Evolutionary conservation across 2,329 filamentous ascomycete genomes (phyloP).

Genomic region (Pseudogymnoascus sp.): DNA sequence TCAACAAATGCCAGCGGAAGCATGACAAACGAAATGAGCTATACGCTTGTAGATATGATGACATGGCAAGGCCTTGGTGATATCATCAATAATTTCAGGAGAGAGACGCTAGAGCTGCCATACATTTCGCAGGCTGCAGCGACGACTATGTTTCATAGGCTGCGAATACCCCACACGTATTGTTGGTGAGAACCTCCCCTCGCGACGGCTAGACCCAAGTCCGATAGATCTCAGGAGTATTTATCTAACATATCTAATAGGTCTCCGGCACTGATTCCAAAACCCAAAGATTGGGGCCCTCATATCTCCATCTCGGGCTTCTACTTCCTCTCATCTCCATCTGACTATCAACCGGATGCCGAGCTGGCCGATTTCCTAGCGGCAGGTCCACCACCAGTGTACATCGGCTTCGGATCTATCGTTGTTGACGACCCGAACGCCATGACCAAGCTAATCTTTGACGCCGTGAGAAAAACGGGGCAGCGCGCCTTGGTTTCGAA

Average conservation of each 20-base stretch:
- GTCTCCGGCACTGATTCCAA: conserved; percentile 66
- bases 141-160: conserved; percentile 66
- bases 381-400: conserved; percentile 63
- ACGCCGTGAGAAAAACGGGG: conserved; percentile 55
- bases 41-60: conserved; percentile 63
- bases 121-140: conserved; percentile 75
- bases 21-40: conserved; percentile 62
- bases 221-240: background rate
- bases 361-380: conserved; percentile 58
- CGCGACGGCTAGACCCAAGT: background rate
- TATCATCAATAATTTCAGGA: conserved; percentile 80
- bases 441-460: conserved; percentile 62
- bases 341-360: conserved; percentile 54
- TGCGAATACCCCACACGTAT: conserved; percentile 80
- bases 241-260: conserved; percentile 23
- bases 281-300: conserved; percentile 63
- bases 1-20: conserved; percentile 54
- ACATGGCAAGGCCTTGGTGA: conserved; percentile 78
- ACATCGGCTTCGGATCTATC: conserved; percentile 74
- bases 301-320: conserved; percentile 67
- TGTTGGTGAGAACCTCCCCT: conserved; percentile 53
- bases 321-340: conserved; percentile 61
- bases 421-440: conserved; percentile 65
- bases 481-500: conserved; percentile 72
- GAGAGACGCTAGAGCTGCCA: conserved; percentile 66